A percentile compares a stretch with the other conserved stretches of the same genome.
These are phyloP conservation scores for Raphanus hybrid DNA, from an alignment of 441 rosid species.

Conservation along the genomic window DNA sequence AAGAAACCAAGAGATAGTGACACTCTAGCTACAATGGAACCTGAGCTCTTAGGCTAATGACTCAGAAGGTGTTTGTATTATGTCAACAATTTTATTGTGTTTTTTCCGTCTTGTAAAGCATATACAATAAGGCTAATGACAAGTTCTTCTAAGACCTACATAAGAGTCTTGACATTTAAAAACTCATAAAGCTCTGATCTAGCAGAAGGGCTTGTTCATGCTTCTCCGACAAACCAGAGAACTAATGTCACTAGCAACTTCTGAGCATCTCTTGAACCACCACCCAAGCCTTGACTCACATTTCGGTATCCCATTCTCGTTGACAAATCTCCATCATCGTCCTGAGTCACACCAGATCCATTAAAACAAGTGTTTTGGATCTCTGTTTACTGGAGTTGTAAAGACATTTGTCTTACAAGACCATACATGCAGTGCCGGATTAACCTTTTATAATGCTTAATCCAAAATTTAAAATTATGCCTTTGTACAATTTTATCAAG, in stretches of 20 bases:
- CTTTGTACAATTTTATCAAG: no score
- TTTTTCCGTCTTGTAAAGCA: not conserved
- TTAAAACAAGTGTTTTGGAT: not conserved
- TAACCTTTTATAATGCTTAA: no score
- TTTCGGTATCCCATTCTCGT: not conserved
- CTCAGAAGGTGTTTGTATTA: constrained; percentile 7
- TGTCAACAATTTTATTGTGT: constrained; percentile 5
- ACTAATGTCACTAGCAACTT: not conserved
- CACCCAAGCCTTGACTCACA: not conserved
- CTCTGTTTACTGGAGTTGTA: no score
- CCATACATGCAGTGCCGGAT: no score
- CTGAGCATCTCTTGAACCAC: not conserved
- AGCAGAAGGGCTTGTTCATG: not conserved
- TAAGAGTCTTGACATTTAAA: not conserved
- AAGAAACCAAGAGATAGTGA: constrained; percentile 2
- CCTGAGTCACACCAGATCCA: not conserved
- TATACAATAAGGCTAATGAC: not conserved
- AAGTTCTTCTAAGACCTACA: not conserved
- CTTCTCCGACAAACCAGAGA: not conserved
- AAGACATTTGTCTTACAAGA: no score
- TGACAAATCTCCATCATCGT: no score
- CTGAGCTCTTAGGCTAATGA: not conserved
- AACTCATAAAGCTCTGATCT: not conserved
- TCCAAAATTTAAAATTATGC: no score
- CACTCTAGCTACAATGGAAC: not conserved